These are phyloP conservation scores for Arabis alpina DNA, from an alignment of 345 rosid species.

Conservation along the genomic window DNA sequence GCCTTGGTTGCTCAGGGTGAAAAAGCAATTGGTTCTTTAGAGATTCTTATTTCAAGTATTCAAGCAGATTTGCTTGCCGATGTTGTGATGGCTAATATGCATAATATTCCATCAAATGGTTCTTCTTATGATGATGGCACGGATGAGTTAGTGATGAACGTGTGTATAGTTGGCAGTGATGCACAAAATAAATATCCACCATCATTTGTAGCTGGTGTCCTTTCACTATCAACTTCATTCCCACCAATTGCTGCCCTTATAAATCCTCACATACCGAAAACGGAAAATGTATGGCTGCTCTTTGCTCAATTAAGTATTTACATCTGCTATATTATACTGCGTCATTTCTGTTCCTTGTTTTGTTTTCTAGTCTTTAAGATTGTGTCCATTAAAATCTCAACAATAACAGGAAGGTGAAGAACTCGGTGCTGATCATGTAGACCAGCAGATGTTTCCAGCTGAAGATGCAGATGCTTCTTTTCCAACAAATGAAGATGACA, in stretches of 20 bases:
- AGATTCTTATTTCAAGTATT: constrained; percentile 90
- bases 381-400: constrained; percentile 44
- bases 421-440: constrained; percentile 42
- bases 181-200: constrained; percentile 71
- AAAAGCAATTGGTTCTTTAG: constrained; percentile 79
- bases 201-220: constrained; percentile 70
- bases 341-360: constrained; percentile 22
- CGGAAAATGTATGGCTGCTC: constrained; percentile 51
- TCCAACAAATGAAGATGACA: constrained; percentile 49
- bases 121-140: constrained; percentile 58
- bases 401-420: constrained; percentile 56
- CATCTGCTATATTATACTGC: neutral
- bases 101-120: constrained; percentile 58
- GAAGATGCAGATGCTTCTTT: constrained; percentile 54
- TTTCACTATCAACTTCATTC: constrained; percentile 78
- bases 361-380: constrained; percentile 28
- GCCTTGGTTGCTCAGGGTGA: constrained; percentile 98
- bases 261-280: constrained; percentile 43
- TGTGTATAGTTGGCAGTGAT: constrained; percentile 72
- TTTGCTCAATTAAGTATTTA: constrained; percentile 20
- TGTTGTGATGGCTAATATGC: constrained; percentile 95
- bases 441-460: constrained; percentile 48
- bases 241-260: constrained; percentile 68
- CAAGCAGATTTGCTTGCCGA: constrained; percentile 96
- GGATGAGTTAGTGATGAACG: constrained; percentile 58